phyloP scores from a whole-genome alignment of 495 filamentous ascomycete genomes.

The Penicillium paradoxum region DNA sequence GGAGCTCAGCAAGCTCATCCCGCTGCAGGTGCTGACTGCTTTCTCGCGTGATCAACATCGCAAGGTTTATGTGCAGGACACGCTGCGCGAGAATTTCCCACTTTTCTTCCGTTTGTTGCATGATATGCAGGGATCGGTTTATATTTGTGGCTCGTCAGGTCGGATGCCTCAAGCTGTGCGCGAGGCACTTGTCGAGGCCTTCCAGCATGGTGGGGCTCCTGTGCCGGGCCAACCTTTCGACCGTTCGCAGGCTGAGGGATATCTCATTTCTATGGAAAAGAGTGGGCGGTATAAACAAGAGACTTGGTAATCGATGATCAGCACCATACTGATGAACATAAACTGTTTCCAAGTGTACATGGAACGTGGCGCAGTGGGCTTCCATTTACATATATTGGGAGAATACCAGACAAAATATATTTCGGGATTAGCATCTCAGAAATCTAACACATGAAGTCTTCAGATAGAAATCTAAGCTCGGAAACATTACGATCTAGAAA shows the following conservation, averaged over 20 bases:
- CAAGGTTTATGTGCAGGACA: constrained; percentile 88
- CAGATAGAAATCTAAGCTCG: too few species aligned
- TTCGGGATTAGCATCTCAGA: too few species aligned
- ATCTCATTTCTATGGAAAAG: constrained; percentile 60
- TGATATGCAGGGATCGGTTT: constrained; percentile 51
- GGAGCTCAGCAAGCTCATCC: constrained; percentile 27
- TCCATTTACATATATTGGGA: too few species aligned
- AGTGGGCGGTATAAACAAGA: constrained; percentile 70
- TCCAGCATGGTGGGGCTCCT: constrained; percentile 39
- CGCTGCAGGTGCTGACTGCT: constrained; percentile 61
- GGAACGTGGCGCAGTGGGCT: too few species aligned
- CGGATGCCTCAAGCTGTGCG: constrained; percentile 87
- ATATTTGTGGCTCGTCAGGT: constrained; percentile 78
- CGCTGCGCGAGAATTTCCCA: constrained; percentile 56
- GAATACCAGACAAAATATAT: too few species aligned
- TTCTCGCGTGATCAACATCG: constrained; percentile 75
- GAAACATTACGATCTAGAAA: too few species aligned
- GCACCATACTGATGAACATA: not conserved
- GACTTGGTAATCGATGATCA: constrained; percentile 56
- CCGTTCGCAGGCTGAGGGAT: constrained; percentile 51
- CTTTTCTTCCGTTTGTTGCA: constrained; percentile 57
- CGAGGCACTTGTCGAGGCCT: constrained; percentile 70
- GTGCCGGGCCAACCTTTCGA: constrained; percentile 22
- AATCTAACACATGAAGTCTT: too few species aligned
- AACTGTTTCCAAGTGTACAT: not conserved